Conservation (phyloP, 2,329 filamentous ascomycete genomes). For the Neurospora sp. region DNA sequence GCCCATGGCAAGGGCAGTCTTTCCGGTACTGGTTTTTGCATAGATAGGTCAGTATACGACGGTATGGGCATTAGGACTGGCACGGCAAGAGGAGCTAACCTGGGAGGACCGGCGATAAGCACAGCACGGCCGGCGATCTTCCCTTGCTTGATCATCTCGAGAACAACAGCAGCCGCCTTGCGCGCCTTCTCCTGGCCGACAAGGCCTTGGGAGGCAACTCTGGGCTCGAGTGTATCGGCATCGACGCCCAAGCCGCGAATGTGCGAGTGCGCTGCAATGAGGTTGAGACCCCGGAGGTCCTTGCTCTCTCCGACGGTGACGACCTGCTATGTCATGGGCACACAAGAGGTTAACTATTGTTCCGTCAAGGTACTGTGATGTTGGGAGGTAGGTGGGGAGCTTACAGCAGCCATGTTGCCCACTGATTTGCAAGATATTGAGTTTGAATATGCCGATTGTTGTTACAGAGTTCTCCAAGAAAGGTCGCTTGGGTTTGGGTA, state of each 20-base stretch:
- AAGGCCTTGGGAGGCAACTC: conserved; percentile 76
- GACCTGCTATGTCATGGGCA: conserved; percentile 34
- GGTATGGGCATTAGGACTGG: background rate
- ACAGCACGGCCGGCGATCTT: conserved; percentile 96
- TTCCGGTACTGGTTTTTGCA: conserved; percentile 61
- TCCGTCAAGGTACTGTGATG: conserved; percentile 3
- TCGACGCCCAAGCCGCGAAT: conserved; percentile 94
- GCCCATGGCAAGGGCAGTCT: conserved; percentile 97
- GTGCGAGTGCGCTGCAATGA: conserved; percentile 97
- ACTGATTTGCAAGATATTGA: conserved; percentile 5
- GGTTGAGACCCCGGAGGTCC: conserved; percentile 90
- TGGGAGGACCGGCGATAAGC: conserved; percentile 87
- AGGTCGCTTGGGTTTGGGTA: background rate
- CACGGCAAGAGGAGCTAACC: conserved; percentile 28
- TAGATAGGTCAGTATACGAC: conserved; percentile 10
- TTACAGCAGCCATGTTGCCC: conserved; percentile 42
- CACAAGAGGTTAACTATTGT: conserved; percentile 3
- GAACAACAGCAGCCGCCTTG: conserved; percentile 89
- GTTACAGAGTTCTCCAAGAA: conserved; percentile 1
- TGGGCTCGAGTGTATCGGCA: conserved; percentile 78
- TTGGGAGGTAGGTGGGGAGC: conserved; percentile 16
- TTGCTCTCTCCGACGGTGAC: conserved; percentile 87
- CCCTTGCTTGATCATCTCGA: conserved; percentile 98
- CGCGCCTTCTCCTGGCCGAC: conserved; percentile 95
- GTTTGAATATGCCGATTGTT: background rate